Percentiles rank a stretch among this genome's conserved stretches.
These are phyloP conservation scores for Chalaropsis ovoidea DNA, from an alignment of 2,329 filamentous ascomycete species.

Conservation along the genomic window DNA sequence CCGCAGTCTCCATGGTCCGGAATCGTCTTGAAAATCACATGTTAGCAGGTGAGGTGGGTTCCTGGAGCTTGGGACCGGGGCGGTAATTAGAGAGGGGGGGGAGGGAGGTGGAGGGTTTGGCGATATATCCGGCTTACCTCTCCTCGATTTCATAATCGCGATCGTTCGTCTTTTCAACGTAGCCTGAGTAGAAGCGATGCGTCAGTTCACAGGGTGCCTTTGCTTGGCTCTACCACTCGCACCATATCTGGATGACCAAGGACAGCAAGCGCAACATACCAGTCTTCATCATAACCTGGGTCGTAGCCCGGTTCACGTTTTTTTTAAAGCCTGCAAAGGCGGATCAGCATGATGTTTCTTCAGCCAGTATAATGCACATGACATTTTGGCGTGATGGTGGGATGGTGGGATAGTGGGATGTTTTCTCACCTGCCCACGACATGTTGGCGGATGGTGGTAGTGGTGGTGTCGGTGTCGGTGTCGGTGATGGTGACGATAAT, in stretches of 20 bases:
- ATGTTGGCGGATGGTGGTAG: slow-evolving; percentile 36
- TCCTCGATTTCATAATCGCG: slow-evolving; percentile 98
- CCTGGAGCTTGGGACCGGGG: neutral
- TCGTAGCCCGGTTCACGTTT: slow-evolving; percentile 96
- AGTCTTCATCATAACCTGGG: slow-evolving; percentile 99
- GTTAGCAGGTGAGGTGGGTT: neutral
- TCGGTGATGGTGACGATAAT: neutral
- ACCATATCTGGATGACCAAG: neutral
- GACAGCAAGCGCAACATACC: slow-evolving; percentile 41
- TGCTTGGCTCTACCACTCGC: neutral
- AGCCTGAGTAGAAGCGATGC: slow-evolving; percentile 43
- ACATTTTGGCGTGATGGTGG: neutral
- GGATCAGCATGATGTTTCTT: slow-evolving; percentile 31
- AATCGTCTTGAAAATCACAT: slow-evolving; percentile 57
- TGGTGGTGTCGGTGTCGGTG: neutral
- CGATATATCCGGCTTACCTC: slow-evolving; percentile 43
- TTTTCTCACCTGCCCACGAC: slow-evolving; percentile 57
- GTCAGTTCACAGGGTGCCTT: neutral
- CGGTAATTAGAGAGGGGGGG: neutral
- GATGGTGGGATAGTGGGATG: no score
- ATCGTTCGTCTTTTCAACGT: slow-evolving; percentile 97
- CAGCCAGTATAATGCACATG: slow-evolving; percentile 29
- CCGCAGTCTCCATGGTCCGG: slow-evolving; percentile 92
- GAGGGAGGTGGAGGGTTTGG: neutral
- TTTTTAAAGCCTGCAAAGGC: slow-evolving; percentile 46